phyloP scores from a whole-genome alignment of 495 filamentous ascomycete genomes.

The Aspergillus funiculosus region DNA sequence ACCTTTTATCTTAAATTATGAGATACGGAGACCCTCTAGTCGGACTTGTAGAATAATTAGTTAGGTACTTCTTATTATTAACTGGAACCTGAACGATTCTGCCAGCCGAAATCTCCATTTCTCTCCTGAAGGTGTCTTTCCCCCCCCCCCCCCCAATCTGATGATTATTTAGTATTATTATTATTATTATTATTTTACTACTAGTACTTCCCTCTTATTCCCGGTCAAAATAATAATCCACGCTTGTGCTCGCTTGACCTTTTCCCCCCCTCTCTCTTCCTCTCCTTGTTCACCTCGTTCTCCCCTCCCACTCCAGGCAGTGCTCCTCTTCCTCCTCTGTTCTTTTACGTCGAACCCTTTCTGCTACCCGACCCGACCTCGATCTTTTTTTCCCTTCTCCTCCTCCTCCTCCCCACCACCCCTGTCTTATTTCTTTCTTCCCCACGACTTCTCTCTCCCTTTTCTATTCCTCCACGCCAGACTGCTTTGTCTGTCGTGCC shows the following conservation, averaged over 20 bases:
- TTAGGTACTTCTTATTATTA: not conserved
- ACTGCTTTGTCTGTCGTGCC: conserved; percentile 21
- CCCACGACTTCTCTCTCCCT: conserved; percentile 17
- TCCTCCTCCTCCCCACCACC: conserved; percentile 15
- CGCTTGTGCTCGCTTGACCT: conserved; percentile 13
- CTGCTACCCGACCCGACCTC: conserved; percentile 13
- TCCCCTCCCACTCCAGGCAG: conserved; percentile 13
- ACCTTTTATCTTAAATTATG: conserved; percentile 2
- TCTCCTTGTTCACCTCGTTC: conserved; percentile 9
- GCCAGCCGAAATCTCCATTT: not conserved
- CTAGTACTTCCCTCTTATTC: no score
- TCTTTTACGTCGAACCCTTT: conserved; percentile 15
- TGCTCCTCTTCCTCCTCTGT: conserved; percentile 21
- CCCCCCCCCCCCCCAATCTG: no score
- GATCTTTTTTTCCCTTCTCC: conserved; percentile 15
- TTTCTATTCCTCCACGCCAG: conserved; percentile 20
- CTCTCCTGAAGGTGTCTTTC: no score
- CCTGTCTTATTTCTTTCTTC: conserved; percentile 11
- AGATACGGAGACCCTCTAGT: not conserved
- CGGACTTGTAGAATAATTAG: not conserved
- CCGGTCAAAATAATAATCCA: conserved; percentile 22
- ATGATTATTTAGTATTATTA: no score
- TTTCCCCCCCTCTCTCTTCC: conserved; percentile 2
- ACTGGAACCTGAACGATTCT: not conserved
- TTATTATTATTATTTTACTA: conserved; percentile 15